phyloP scores from a whole-genome alignment of 257 asterid species.

The Leptodermis oblonga region DNA sequence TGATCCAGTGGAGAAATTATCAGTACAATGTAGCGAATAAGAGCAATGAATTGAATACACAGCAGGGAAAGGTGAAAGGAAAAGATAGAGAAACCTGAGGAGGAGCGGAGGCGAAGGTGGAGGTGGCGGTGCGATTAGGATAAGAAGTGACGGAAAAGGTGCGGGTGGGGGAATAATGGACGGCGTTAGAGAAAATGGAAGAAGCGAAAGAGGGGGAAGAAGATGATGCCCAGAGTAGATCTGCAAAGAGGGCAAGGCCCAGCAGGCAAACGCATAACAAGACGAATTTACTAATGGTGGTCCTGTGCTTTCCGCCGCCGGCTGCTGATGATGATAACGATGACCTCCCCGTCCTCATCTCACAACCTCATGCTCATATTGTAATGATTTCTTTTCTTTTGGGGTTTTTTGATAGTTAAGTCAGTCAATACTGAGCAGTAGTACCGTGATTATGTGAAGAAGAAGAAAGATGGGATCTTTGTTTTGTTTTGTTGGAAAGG shows the following conservation, averaged over 20 bases:
- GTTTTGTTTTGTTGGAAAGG: no score
- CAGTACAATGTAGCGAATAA: background rate
- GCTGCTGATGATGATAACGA: constrained; percentile 20
- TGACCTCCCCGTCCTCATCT: constrained; percentile 36
- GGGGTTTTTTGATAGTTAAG: background rate
- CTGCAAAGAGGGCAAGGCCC: constrained; percentile 52
- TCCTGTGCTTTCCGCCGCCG: constrained; percentile 25
- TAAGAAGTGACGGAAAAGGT: constrained; percentile 29
- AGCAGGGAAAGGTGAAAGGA: background rate
- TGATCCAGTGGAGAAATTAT: background rate
- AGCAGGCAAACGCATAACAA: constrained; percentile 50
- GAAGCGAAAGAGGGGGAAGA: constrained; percentile 37
- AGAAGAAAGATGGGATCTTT: background rate
- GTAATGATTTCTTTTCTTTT: background rate
- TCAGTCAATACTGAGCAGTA: no score
- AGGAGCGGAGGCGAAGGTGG: constrained; percentile 2
- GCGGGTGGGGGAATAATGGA: background rate
- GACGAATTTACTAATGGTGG: constrained; percentile 36
- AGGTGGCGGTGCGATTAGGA: constrained; percentile 1
- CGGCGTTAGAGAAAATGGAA: constrained; percentile 9
- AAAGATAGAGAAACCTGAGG: background rate
- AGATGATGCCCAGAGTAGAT: constrained; percentile 72
- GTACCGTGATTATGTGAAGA: background rate
- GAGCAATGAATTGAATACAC: background rate
- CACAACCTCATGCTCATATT: background rate